Evolutionary conservation across 305 asterid species (phyloP), one percentile per base, ranked within the genome.

Genomic region (Fraxinus angustifolia): DNA sequence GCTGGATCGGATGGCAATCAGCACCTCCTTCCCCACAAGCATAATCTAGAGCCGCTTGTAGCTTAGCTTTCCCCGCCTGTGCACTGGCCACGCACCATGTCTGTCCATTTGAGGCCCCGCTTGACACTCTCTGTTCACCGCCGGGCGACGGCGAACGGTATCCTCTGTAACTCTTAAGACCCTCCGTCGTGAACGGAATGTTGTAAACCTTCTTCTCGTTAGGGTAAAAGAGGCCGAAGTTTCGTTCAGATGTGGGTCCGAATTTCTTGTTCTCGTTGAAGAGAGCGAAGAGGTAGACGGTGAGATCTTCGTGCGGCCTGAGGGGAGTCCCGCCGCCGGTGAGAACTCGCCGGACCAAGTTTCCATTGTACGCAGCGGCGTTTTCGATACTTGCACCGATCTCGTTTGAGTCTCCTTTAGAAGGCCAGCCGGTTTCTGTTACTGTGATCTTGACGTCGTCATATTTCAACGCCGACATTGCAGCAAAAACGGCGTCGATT

Each of bases 401-500:
- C 81, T 96, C 99, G 10, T 74, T 90, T 2, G 81, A 40, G 62
- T 96, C 99, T 0, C 99, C 99, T 81, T 89, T 92, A 0, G 99
- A 96, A 19, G 99, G 99, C 98, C 99, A 96, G 7, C 99, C 99
- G 26, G 97, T 96, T 60, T 96, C 98, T 14, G 94, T 81, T 2
- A 96, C 93, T 10, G 83, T 90, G 6, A 93, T 53, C 2, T 87
- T 87, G 0, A 94, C 82, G 83, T 92, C 97, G 82, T 90, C 86
- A 89, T 88, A 94, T 36, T 90, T 90, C 48, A 96, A 73, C 8
- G 92, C 91, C n/a, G 90, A 87, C 94, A 96, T 82, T 14, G 98
- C 98, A 0, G 97, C 96, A 65, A 86, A 94, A 1, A 94, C 97
- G 50, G 99, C 99, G 87, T 96, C 99, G 50, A 96, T 50, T 58